These are phyloP conservation scores for Trichoderma pleuroti DNA, from an alignment of 2,329 filamentous ascomycete genomes.

Conservation along the genomic window DNA sequence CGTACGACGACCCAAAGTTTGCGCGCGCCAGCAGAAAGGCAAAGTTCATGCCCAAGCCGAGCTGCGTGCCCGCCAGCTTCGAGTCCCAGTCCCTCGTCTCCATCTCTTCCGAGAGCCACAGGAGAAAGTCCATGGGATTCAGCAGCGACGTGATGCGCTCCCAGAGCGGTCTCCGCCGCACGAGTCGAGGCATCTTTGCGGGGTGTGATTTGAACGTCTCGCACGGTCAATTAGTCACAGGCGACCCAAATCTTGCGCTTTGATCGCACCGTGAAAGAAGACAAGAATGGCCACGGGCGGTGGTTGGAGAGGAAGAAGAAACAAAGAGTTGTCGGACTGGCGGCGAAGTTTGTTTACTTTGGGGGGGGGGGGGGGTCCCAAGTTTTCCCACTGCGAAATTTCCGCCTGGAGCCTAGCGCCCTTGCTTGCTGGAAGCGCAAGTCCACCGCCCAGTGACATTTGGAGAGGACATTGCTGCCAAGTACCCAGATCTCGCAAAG, in stretches of 20 bases:
- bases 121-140: constrained; percentile 82
- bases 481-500: neutral
- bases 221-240: neutral
- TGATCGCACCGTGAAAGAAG: neutral
- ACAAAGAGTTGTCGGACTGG: neutral
- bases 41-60: constrained; percentile 75
- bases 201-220: neutral
- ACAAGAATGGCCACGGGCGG: neutral
- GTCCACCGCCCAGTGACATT: constrained; percentile 2
- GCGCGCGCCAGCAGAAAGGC: constrained; percentile 78
- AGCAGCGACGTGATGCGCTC: constrained; percentile 79
- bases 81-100: constrained; percentile 91
- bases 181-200: constrained; percentile 62
- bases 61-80: constrained; percentile 67
- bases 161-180: constrained; percentile 73
- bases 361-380: neutral
- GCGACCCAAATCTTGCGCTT: neutral
- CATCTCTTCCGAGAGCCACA: constrained; percentile 90
- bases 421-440: neutral
- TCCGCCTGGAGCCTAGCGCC: constrained; percentile 10
- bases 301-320: neutral
- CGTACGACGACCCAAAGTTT: constrained; percentile 53
- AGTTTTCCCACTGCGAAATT: neutral
- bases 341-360: constrained; percentile 20
- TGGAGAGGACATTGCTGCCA: neutral